A percentile compares a stretch with the other conserved stretches of the same genome.
Evolutionary conservation across 768 basidiomycete genomes (phyloP).

Genomic region (Pulveroboletus sp.): DNA sequence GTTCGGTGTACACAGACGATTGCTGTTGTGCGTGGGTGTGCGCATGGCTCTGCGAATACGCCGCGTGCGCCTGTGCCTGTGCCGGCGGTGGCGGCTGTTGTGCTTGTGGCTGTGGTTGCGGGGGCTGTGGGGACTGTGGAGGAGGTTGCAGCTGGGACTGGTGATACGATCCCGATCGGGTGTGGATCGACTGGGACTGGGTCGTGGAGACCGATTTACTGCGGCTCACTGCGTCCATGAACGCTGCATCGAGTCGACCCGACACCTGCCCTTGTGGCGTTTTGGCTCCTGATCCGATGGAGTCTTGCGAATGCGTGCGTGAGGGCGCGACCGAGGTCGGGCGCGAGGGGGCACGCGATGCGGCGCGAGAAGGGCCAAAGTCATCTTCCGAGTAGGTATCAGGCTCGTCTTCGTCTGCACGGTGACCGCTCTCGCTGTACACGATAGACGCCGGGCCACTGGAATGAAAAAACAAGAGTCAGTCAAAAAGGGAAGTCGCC

Average conservation of each 20-base stretch:
- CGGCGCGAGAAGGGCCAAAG: constrained; percentile 29
- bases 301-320: constrained; percentile 50
- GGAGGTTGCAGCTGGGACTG: constrained; percentile 7
- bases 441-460: constrained; percentile 80
- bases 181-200: constrained; percentile 19
- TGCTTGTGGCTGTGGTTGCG: neutral
- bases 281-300: constrained; percentile 28
- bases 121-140: neutral
- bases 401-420: constrained; percentile 68
- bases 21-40: neutral
- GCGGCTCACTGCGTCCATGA: constrained; percentile 30
- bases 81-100: neutral
- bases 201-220: constrained; percentile 21
- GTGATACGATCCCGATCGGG: constrained; percentile 15
- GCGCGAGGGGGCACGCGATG: constrained; percentile 37
- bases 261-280: constrained; percentile 31
- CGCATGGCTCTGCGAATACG: neutral
- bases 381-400: constrained; percentile 68
- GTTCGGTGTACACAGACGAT: constrained; percentile 23
- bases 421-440: constrained; percentile 75
- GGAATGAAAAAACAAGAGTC: constrained; percentile 1
- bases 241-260: constrained; percentile 24
- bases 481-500: neutral
- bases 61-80: neutral
- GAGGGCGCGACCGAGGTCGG: constrained; percentile 49